These are phyloP conservation scores for Emmonsiellopsis sp. DNA, from an alignment of 2,329 filamentous ascomycete species.

Conservation along the genomic window DNA sequence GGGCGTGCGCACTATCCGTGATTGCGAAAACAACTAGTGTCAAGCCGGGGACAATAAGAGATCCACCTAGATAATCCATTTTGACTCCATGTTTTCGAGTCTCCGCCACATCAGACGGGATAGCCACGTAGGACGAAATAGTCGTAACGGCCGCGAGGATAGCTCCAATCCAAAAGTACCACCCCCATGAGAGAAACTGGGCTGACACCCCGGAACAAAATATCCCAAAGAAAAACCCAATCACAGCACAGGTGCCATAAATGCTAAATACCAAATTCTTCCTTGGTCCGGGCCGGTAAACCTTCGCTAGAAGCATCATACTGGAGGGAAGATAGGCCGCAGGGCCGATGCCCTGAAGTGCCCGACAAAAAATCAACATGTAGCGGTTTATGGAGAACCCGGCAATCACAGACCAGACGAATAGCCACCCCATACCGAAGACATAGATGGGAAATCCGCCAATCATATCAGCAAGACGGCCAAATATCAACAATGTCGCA, in stretches of 20 bases:
- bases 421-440: slow-evolving; percentile 54
- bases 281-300: slow-evolving; percentile 57
- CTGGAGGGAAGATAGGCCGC: slow-evolving; percentile 63
- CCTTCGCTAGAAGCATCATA: slow-evolving; percentile 56
- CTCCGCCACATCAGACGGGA: slow-evolving; percentile 40
- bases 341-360: slow-evolving; percentile 63
- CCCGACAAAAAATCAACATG: slow-evolving; percentile 66
- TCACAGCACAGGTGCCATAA: slow-evolving; percentile 45
- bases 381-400: slow-evolving; percentile 60
- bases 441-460: slow-evolving; percentile 58
- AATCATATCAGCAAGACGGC: slow-evolving; percentile 49
- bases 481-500: slow-evolving; percentile 46
- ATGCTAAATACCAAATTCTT: slow-evolving; percentile 60
- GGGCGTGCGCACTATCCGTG: slow-evolving; percentile 62
- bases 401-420: slow-evolving; percentile 58
- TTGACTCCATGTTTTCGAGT: slow-evolving; percentile 31
- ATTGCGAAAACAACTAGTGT: slow-evolving; percentile 66
- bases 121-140: slow-evolving; percentile 37
- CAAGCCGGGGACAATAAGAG: slow-evolving; percentile 55
- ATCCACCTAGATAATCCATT: slow-evolving; percentile 63
- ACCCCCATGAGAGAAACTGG: slow-evolving; percentile 50
- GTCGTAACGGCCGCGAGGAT: slow-evolving; percentile 42
- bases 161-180: slow-evolving; percentile 61
- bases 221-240: slow-evolving; percentile 49
- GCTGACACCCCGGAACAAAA: slow-evolving; percentile 54